These are phyloP conservation scores for Simmondsia chinensis DNA, from an alignment of 148 eudicot species.

Conservation along the genomic window DNA sequence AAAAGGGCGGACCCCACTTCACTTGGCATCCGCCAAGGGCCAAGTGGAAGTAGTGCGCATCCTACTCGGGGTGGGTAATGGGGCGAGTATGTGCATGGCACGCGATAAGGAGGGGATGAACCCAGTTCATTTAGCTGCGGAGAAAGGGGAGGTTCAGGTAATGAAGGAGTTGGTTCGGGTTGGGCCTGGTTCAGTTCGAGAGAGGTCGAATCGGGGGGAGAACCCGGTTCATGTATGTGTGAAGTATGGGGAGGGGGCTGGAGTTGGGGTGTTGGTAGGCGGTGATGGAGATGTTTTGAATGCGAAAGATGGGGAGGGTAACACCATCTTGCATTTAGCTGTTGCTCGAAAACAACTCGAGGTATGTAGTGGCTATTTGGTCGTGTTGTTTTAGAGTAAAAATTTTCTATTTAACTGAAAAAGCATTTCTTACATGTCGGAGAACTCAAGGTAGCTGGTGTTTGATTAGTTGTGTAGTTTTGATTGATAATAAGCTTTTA, in stretches of 20 bases:
- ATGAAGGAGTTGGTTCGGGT: slow-evolving; percentile 10
- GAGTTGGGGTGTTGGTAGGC: slow-evolving; percentile 1
- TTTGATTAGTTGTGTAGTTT: too few species aligned
- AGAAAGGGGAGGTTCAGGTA: slow-evolving; percentile 13
- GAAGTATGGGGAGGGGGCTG: slow-evolving; percentile 8
- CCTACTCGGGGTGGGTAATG: not conserved
- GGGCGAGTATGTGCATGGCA: slow-evolving; percentile 18
- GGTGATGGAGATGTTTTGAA: slow-evolving; percentile 12
- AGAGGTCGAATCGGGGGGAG: slow-evolving; percentile 4
- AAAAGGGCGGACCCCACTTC: slow-evolving; percentile 19
- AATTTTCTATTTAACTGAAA: too few species aligned
- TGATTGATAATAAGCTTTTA: too few species aligned
- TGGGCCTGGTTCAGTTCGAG: slow-evolving; percentile 14
- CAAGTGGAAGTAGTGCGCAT: slow-evolving; percentile 16
- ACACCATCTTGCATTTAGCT: slow-evolving; percentile 22
- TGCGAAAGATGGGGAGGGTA: slow-evolving; percentile 10
- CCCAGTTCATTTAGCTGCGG: slow-evolving; percentile 30
- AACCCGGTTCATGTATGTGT: slow-evolving; percentile 25
- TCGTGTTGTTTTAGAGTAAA: not conserved
- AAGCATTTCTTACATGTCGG: too few species aligned
- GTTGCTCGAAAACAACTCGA: slow-evolving; percentile 7
- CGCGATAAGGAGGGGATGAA: slow-evolving; percentile 23
- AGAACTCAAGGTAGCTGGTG: too few species aligned
- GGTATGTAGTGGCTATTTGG: slow-evolving; percentile 1
- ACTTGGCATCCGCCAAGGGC: slow-evolving; percentile 28